Evolutionary conservation across 208 protist genomes (phyloP).

Genomic region (Leishmania aethiopica): DNA sequence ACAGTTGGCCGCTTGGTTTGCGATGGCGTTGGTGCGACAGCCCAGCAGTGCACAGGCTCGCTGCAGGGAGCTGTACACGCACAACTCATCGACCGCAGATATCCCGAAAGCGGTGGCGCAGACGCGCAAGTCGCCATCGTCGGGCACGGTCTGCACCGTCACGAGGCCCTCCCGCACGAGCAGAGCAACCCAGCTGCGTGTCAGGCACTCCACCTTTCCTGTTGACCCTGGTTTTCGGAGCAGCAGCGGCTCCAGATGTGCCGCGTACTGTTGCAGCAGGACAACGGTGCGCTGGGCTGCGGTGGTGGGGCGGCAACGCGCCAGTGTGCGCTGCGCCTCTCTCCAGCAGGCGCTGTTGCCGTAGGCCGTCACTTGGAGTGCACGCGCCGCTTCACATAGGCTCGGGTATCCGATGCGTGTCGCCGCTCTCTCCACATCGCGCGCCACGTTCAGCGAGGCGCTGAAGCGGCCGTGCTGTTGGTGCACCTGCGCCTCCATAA

Average conservation of each 20-base stretch:
- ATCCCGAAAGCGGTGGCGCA: constrained; percentile 1
- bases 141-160: not conserved
- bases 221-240: not conserved
- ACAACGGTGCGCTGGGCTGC: constrained; percentile 4
- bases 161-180: constrained; percentile 14
- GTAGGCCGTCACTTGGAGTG: constrained; percentile 21
- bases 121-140: not conserved
- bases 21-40: not conserved
- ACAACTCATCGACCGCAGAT: constrained; percentile 16
- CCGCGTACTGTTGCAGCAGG: constrained; percentile 26
- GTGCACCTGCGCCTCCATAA: constrained; percentile 50
- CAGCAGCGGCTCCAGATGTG: constrained; percentile 29
- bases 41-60: constrained; percentile 12
- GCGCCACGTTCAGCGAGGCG: constrained; percentile 30
- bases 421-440: constrained; percentile 34
- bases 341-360: constrained; percentile 11
- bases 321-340: constrained; percentile 12
- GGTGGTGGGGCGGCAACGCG: constrained; percentile 13
- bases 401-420: constrained; percentile 48
- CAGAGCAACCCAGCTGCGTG: constrained; percentile 23
- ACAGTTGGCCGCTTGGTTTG: not conserved
- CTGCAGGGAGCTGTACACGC: constrained; percentile 21
- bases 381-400: constrained; percentile 20
- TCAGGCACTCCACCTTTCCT: constrained; percentile 3
- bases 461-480: constrained; percentile 41